A percentile compares a stretch with the other conserved stretches of the same genome.
These are phyloP conservation scores for Maudiozyma serrabonitensis DNA, from an alignment of 805 yeast species.

Conservation along the genomic window DNA sequence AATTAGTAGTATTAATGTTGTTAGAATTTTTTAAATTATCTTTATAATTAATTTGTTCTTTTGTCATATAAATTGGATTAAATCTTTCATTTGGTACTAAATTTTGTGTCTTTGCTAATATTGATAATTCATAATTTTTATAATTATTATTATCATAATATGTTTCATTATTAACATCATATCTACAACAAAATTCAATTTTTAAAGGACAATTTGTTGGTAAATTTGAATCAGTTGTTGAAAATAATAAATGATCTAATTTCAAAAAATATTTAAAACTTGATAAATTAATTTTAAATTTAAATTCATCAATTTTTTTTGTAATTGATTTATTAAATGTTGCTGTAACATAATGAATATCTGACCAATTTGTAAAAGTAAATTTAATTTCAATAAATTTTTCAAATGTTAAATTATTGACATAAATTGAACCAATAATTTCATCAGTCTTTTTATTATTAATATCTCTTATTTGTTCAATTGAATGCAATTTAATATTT, in stretches of 20 bases:
- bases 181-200: conserved; percentile 26
- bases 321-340: conserved; percentile 20
- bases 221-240: conserved; percentile 1
- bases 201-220: conserved; percentile 8
- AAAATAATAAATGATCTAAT: conserved; percentile 13
- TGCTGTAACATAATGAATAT: conserved; percentile 25
- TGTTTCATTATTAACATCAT: conserved; percentile 26
- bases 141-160: conserved; percentile 30
- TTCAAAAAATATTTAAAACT: conserved; percentile 20
- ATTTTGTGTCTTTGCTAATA: conserved; percentile 3
- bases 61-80: neutral
- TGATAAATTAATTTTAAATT: conserved; percentile 21
- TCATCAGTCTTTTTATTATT: conserved; percentile 7
- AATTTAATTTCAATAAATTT: conserved; percentile 26
- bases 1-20: neutral
- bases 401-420: conserved; percentile 27
- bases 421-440: conserved; percentile 22
- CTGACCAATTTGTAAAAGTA: conserved; percentile 26
- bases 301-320: conserved; percentile 22
- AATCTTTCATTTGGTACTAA: neutral
- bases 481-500: conserved; percentile 15
- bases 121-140: conserved; percentile 22
- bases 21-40: neutral
- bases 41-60: neutral
- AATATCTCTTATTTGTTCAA: conserved; percentile 1